Conservation (phyloP, 1,139 yeast species). For the Nakaseomyces sp. region DNA sequence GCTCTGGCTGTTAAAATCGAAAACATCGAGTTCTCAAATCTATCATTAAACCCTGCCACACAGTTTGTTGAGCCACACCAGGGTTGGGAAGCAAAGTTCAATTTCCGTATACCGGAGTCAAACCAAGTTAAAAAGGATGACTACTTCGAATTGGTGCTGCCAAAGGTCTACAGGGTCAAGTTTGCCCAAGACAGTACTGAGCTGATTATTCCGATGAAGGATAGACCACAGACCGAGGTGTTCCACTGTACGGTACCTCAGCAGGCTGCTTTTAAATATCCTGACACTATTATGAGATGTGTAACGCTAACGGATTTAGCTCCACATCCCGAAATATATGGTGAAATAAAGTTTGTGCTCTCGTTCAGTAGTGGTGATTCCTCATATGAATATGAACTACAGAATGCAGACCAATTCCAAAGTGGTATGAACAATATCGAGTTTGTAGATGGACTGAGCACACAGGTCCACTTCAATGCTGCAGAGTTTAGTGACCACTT, state of each 20-base stretch:
- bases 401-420: slow-evolving; percentile 24
- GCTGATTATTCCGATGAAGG: slow-evolving; percentile 16
- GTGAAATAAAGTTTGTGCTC: slow-evolving; percentile 26
- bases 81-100: slow-evolving; percentile 31
- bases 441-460: slow-evolving; percentile 18
- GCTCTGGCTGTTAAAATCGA: slow-evolving; percentile 16
- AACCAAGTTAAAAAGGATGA: slow-evolving; percentile 23
- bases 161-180: slow-evolving; percentile 31
- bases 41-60: slow-evolving; percentile 19
- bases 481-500: slow-evolving; percentile 14
- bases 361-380: slow-evolving; percentile 32
- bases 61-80: slow-evolving; percentile 23
- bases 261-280: slow-evolving; percentile 30
- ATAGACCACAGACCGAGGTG: slow-evolving; percentile 19
- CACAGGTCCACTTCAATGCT: slow-evolving; percentile 25
- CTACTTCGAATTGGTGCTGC: slow-evolving; percentile 23
- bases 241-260: slow-evolving; percentile 29
- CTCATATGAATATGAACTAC: slow-evolving; percentile 24
- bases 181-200: slow-evolving; percentile 19
- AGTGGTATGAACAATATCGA: slow-evolving; percentile 22
- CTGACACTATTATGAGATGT: slow-evolving; percentile 28
- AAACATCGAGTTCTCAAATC: slow-evolving; percentile 15
- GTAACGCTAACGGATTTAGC: slow-evolving; percentile 20
- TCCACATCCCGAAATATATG: slow-evolving; percentile 19
- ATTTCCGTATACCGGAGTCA: slow-evolving; percentile 21